A percentile compares a stretch with the other conserved stretches of the same genome.
Conservation (phyloP, 2,329 filamentous ascomycete genomes). For the Talaromyces sp. region DNA sequence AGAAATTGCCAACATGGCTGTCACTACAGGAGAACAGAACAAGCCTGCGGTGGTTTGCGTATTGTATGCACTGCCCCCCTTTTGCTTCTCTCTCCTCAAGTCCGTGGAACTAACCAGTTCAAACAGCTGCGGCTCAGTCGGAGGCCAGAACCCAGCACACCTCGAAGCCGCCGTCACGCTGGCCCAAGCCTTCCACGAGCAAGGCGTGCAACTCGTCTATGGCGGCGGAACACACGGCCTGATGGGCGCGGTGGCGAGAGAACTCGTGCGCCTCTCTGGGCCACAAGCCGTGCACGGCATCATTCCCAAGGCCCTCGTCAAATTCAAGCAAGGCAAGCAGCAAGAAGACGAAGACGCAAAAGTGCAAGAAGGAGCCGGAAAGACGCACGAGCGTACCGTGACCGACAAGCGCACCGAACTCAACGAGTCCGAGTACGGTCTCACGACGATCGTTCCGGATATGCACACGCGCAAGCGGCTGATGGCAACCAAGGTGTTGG, state of each 20-base stretch:
- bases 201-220: constrained; percentile 82
- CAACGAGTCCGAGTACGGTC: constrained; percentile 57
- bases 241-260: constrained; percentile 90
- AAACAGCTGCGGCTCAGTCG: constrained; percentile 69
- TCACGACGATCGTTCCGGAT: constrained; percentile 81
- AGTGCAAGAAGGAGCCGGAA: constrained; percentile 46
- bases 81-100: background rate
- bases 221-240: constrained; percentile 86
- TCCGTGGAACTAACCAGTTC: constrained; percentile 14
- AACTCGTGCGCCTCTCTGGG: constrained; percentile 75
- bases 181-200: constrained; percentile 65
- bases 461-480: constrained; percentile 95
- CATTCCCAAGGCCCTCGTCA: constrained; percentile 79
- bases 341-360: constrained; percentile 12
- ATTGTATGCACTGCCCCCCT: constrained; percentile 52
- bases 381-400: constrained; percentile 50
- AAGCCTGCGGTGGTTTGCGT: constrained; percentile 72
- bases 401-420: constrained; percentile 22
- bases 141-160: constrained; percentile 68
- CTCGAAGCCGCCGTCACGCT: constrained; percentile 72
- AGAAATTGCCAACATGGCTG: background rate
- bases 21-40: constrained; percentile 12
- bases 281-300: constrained; percentile 83
- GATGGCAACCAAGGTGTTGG: constrained; percentile 85
- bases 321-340: constrained; percentile 53